Evolutionary conservation across 768 basidiomycete species (phyloP).

Genomic region (Guyanaporus albipodus): DNA sequence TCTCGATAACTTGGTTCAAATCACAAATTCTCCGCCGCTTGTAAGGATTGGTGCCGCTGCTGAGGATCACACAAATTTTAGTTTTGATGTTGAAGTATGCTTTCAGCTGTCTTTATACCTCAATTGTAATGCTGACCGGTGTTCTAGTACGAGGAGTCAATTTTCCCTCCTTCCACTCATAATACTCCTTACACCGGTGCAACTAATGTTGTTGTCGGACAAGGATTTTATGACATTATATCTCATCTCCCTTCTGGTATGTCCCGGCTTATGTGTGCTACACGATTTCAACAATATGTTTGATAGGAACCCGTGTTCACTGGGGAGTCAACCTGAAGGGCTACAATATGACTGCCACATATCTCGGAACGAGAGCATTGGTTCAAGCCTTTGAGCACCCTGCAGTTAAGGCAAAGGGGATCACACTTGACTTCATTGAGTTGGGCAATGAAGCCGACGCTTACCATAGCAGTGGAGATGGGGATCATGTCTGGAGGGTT

Average conservation of each 20-base stretch:
- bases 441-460: no score
- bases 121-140: not conserved
- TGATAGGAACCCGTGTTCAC: slow-evolving; percentile 52
- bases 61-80: slow-evolving; percentile 57
- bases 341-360: slow-evolving; percentile 48
- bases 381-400: no score
- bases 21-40: slow-evolving; percentile 51
- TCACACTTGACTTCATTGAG: no score
- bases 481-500: slow-evolving; percentile 42
- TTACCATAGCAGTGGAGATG: no score
- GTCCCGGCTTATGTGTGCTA: slow-evolving; percentile 4
- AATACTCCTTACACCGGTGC: slow-evolving; percentile 67
- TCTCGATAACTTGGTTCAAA: slow-evolving; percentile 49
- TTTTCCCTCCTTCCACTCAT: slow-evolving; percentile 46
- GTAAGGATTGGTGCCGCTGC: slow-evolving; percentile 59
- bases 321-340: slow-evolving; percentile 67
- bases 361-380: no score
- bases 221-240: slow-evolving; percentile 50
- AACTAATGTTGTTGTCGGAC: slow-evolving; percentile 52
- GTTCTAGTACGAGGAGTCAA: slow-evolving; percentile 41
- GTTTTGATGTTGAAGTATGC: slow-evolving; percentile 42
- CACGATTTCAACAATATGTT: not conserved
- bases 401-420: no score
- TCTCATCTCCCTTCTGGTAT: slow-evolving; percentile 49
- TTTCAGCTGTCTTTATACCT: not conserved